Conservation (phyloP, 2,329 filamentous ascomycete genomes). For the Albophoma yamanashiensis region DNA sequence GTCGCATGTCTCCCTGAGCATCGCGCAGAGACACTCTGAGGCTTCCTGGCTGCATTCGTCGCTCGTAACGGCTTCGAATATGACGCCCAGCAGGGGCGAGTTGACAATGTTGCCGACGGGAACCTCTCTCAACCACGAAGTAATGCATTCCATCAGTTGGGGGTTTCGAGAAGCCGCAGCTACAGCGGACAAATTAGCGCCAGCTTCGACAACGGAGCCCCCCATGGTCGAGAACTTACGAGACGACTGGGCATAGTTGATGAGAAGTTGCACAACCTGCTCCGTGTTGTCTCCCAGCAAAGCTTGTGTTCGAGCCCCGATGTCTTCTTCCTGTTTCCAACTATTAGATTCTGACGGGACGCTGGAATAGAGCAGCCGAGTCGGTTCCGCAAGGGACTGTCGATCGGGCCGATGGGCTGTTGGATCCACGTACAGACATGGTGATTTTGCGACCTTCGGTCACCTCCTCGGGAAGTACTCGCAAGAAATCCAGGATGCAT, state of each 20-base stretch:
- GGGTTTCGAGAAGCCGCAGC: conserved; percentile 75
- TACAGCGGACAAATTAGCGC: conserved; percentile 19
- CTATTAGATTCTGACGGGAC: conserved; percentile 25
- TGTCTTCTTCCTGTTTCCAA: conserved; percentile 81
- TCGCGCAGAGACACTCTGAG: conserved; percentile 83
- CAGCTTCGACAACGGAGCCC: not conserved
- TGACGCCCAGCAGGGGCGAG: conserved; percentile 72
- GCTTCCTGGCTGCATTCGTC: conserved; percentile 77
- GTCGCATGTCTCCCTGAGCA: conserved; percentile 85
- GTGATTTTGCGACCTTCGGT: conserved; percentile 99
- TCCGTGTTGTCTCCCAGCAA: conserved; percentile 83
- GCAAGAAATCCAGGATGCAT: conserved; percentile 89
- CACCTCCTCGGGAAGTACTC: conserved; percentile 95
- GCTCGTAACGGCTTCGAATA: conserved; percentile 66
- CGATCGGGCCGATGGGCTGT: conserved; percentile 31
- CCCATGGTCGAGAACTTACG: conserved; percentile 41
- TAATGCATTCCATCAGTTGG: conserved; percentile 87
- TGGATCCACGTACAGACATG: conserved; percentile 85
- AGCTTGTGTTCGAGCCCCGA: conserved; percentile 74
- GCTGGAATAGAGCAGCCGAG: conserved; percentile 24
- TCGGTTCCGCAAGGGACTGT: conserved; percentile 20
- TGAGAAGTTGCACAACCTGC: conserved; percentile 77
- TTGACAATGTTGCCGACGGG: conserved; percentile 73
- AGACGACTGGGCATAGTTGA: conserved; percentile 86
- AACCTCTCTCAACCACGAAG: conserved; percentile 92